These are phyloP conservation scores for Gnaphalium uliginosum DNA, from an alignment of 129 eudicot species.

Conservation along the genomic window DNA sequence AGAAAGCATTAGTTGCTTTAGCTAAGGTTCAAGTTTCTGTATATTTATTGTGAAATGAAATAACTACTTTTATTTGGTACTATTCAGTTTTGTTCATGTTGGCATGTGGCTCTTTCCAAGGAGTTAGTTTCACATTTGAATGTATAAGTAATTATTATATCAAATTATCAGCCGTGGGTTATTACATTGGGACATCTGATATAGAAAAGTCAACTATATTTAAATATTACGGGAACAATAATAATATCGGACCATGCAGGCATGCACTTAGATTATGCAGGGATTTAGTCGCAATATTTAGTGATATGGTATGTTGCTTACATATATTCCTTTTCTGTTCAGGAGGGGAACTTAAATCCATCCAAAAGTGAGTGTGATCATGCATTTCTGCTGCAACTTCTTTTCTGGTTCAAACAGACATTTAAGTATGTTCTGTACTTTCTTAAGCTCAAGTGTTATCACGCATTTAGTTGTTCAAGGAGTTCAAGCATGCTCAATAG, in stretches of 20 bases:
- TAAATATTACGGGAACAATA: neutral
- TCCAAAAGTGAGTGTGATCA: conserved; percentile 66
- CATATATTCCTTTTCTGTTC: conserved; percentile 26
- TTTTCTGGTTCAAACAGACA: conserved; percentile 95
- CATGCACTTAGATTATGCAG: neutral
- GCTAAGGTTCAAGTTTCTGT: conserved; percentile 62
- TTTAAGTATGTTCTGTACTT: conserved; percentile 55
- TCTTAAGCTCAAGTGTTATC: conserved; percentile 9
- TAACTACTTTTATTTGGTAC: neutral
- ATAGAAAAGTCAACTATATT: neutral
- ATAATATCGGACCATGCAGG: neutral
- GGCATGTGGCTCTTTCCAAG: neutral
- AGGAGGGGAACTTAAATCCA: conserved; percentile 89
- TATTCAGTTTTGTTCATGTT: neutral
- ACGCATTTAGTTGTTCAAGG: neutral
- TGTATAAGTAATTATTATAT: neutral
- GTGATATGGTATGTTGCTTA: conserved; percentile 16
- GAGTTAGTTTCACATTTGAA: conserved; percentile 1
- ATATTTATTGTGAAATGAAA: conserved; percentile 13
- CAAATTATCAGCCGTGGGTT: neutral
- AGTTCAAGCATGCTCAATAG: neutral
- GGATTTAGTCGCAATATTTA: neutral
- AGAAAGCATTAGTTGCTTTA: conserved; percentile 75
- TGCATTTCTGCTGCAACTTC: conserved; percentile 86
- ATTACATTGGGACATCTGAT: neutral